phyloP scores from a whole-genome alignment of 2,329 filamentous ascomycete species.

The Plenodomus biglobosus region DNA sequence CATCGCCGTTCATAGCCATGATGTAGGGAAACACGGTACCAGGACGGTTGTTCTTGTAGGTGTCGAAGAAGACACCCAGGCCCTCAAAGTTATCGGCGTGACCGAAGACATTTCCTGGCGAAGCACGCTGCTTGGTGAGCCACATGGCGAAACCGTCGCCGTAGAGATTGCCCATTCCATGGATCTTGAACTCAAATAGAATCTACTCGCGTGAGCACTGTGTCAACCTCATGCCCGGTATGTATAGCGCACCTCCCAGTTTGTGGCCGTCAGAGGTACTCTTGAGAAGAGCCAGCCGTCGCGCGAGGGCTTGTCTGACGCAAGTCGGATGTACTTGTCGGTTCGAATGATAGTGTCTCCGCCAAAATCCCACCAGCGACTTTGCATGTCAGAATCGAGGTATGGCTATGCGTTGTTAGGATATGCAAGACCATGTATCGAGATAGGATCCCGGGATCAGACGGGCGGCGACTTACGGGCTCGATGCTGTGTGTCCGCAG shows the following conservation, averaged over 20 bases:
- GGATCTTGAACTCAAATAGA: slow-evolving; percentile 92
- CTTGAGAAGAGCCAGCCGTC: slow-evolving; percentile 92
- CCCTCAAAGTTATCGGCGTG: slow-evolving; percentile 88
- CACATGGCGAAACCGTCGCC: slow-evolving; percentile 98
- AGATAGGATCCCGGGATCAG: too few species aligned
- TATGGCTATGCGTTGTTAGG: slow-evolving; percentile 67
- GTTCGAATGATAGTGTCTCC: slow-evolving; percentile 84
- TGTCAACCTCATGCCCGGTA: background rate
- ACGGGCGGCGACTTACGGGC: slow-evolving; percentile 70
- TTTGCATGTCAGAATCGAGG: slow-evolving; percentile 96
- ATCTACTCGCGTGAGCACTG: slow-evolving; percentile 56
- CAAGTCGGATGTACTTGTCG: slow-evolving; percentile 84
- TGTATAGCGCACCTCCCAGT: slow-evolving; percentile 72
- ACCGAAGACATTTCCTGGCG: slow-evolving; percentile 82
- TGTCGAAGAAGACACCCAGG: slow-evolving; percentile 93
- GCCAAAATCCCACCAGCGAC: slow-evolving; percentile 98
- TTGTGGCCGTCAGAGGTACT: slow-evolving; percentile 92
- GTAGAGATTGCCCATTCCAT: slow-evolving; percentile 84
- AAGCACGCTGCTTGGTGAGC: slow-evolving; percentile 90
- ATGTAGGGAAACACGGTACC: slow-evolving; percentile 95
- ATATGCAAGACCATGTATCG: too few species aligned
- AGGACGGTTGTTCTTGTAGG: slow-evolving; percentile 98
- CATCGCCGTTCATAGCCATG: slow-evolving; percentile 97
- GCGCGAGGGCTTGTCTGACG: slow-evolving; percentile 86
- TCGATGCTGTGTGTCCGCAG: slow-evolving; percentile 83